Base-by-base conservation (phyloP, 73 alveolate genomes). In the Effrenium voratum region DNA sequence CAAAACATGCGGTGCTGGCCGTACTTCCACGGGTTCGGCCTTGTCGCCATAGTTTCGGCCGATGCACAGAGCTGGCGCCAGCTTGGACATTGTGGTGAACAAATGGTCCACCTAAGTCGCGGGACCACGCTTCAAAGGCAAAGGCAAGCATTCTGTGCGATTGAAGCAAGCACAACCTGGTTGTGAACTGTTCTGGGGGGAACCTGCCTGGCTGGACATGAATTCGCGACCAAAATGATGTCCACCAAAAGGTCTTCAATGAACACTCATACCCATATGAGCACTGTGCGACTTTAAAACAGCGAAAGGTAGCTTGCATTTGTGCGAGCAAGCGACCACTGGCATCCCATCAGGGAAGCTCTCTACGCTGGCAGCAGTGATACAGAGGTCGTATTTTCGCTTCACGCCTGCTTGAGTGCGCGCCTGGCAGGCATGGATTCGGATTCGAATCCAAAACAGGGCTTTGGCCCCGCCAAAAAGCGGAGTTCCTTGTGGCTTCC, bases 1-100 rank as follows among this genome's bases (percentile, higher is more conserved):
- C n/a, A 60, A 36, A 26, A 72, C 36, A 32, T 66, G 77, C 22
- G 77, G 13, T 22, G 34, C n/a, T 5, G 22, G 73, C 22, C 22
- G 3, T 5, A 47, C 82, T 72, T n/a, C 38, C 36, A 44, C 15
- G 45, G 45, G 34, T 34, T 38, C 94, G 55, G 57, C 98, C 98
- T 92, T 92, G 98, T 92, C 98, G 81, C 98, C 98, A n/a, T 75
- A 72, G 81, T 92, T 92, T 49, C 98, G 98, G 38, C 98, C 98
- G 40, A 92, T 76, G 55, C 49, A 47, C 68, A 92, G 49, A 38
- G 98, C 98, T 40, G 98, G 98, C 5, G 98, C 98, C 84, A 92
- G 70, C 98, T 92, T 92, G 57, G 98, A 45, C 50, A 92, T 92
- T 0, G 98, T 92, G 57, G 90, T 72, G 66, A 92, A 92, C 92